Evolutionary conservation across 768 basidiomycete species (phyloP), one percentile per base, ranked within the genome.

Genomic region (Trametes cingulata): DNA sequence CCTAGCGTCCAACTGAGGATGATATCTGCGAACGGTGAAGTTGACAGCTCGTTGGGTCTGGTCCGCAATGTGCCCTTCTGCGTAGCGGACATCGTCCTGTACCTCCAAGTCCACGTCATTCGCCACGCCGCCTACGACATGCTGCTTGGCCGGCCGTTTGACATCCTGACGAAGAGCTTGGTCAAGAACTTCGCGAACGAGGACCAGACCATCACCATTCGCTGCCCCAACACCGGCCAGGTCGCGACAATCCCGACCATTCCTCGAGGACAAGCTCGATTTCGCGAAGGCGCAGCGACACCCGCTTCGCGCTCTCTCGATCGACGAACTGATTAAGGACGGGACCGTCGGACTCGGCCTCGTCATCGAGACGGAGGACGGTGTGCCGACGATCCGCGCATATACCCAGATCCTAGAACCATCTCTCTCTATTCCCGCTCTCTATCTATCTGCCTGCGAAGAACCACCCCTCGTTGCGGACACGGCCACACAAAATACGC

Each of bases 201-300:
- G 29, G 42, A 58, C 15, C 57, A 58, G 42, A 58, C 57, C 22
- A 58, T 58, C 15, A 50, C 48, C 6, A 58, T 58, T 37, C 20
- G 19, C 25, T 58, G 48, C 25, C 64, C 68, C 27, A 62, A 58
- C 52, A 51, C 60, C 19, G 55, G 41, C 41, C 33, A 41, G 15
- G 45, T 35, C 29, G 36, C 39, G 8, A 33, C 42, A 27, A 50
- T 53, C 15, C 56, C 41, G 10, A 62, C 66, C 12, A 33, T 50
- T 14, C 37, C 54, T 4, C 59, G 61, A 25, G 39, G 67, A 39
- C 36, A 24, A 17, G 36, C 29, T 17, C 49, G 29, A 10, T 35
- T 50, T 50, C 10, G 29, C 27, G 49, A 50, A 36, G 49, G 29
- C 29, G 10, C 29, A 33, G 29, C 29, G 29, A 33, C 29, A 4